These are phyloP conservation scores for Colletotrichum theobromicola DNA, from an alignment of 2,329 filamentous ascomycete genomes.

Conservation along the genomic window DNA sequence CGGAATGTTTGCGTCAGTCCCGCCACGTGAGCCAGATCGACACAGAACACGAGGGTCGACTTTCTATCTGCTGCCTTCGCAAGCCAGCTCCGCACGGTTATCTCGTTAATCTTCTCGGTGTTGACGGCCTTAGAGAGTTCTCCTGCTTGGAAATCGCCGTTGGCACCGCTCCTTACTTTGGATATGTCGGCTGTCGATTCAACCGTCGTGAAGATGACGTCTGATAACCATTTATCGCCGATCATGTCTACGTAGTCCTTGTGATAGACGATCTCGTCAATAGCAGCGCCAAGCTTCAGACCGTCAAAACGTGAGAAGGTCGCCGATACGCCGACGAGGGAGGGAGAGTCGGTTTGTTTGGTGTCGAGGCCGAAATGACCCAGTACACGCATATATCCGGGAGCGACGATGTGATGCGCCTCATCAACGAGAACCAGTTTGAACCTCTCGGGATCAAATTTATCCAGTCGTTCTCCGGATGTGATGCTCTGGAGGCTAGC, in stretches of 20 bases:
- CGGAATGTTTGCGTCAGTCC: conserved; percentile 80
- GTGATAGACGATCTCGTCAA: conserved; percentile 96
- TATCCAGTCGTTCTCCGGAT: conserved; percentile 76
- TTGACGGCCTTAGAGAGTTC: conserved; percentile 87
- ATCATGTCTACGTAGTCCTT: conserved; percentile 75
- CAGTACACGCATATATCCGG: conserved; percentile 76
- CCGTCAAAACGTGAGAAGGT: conserved; percentile 82
- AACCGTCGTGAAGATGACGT: conserved; percentile 95
- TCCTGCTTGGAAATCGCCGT: conserved; percentile 79
- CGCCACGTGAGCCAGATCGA: conserved; percentile 83
- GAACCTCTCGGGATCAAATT: conserved; percentile 80
- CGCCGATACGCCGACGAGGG: conserved; percentile 89
- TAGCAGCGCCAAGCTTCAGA: conserved; percentile 78
- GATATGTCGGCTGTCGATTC: conserved; percentile 81
- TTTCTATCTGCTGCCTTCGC: conserved; percentile 74
- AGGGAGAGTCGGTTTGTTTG: conserved; percentile 52
- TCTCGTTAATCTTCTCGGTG: conserved; percentile 78
- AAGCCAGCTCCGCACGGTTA: conserved; percentile 87
- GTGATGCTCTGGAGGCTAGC: conserved; percentile 87
- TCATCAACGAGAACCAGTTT: conserved; percentile 96
- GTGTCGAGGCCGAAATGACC: conserved; percentile 74
- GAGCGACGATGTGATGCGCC: conserved; percentile 93
- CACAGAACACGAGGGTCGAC: conserved; percentile 93
- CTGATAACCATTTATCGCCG: conserved; percentile 87
- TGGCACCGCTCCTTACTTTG: conserved; percentile 64